phyloP scores from a whole-genome alignment of 176 grass and related monocot genomes.

The Triticum timopheevii region DNA sequence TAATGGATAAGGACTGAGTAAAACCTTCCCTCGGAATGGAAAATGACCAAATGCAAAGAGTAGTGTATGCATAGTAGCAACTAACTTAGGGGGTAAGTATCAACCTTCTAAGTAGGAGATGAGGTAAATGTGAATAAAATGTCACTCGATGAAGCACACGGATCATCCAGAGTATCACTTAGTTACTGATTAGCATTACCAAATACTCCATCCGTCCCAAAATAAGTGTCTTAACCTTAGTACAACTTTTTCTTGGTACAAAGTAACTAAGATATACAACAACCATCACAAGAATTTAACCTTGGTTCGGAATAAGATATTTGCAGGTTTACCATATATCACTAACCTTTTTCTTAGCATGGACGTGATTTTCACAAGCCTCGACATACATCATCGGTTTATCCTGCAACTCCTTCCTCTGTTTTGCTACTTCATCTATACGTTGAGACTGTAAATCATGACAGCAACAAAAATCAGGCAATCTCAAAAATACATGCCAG shows the following conservation, averaged over 20 bases:
- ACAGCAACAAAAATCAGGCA: conserved; percentile 30
- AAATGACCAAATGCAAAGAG: not conserved
- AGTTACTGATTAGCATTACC: not conserved
- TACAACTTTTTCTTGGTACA: too few species aligned
- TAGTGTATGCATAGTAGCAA: not conserved
- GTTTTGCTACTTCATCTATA: conserved; percentile 60
- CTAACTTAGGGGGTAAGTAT: conserved; percentile 8
- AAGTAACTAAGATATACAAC: not conserved
- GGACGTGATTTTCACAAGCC: conserved; percentile 61
- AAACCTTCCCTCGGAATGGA: not conserved
- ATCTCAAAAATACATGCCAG: not conserved
- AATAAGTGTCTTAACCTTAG: too few species aligned
- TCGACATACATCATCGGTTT: conserved; percentile 50
- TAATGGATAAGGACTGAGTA: conserved; percentile 20
- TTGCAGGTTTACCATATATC: not conserved
- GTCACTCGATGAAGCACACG: not conserved
- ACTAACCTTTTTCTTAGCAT: conserved; percentile 59
- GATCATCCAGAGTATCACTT: too few species aligned
- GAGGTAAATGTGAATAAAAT: not conserved
- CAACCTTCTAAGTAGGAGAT: not conserved
- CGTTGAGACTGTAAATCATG: conserved; percentile 47
- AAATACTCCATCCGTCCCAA: not conserved
- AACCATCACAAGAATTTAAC: not conserved
- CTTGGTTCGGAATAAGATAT: not conserved
- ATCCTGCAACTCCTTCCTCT: conserved; percentile 58